Evolutionary conservation across 306 rosid species (phyloP).

Genomic region (Trifolium subterraneum): DNA sequence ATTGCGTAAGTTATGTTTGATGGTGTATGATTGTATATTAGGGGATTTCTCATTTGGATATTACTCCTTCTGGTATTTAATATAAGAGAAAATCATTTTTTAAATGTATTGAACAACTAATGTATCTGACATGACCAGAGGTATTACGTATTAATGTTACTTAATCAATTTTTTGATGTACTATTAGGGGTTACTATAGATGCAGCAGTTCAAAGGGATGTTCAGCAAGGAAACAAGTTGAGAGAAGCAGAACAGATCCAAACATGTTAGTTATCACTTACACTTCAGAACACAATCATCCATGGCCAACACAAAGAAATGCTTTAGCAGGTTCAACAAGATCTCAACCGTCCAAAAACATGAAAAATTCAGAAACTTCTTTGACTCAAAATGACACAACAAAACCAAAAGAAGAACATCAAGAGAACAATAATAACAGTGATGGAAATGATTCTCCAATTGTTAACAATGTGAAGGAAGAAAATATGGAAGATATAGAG

Average conservation of each 20-base stretch:
- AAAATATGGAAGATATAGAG: slow-evolving; percentile 55
- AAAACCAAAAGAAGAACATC: slow-evolving; percentile 54
- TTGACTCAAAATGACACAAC: slow-evolving; percentile 40
- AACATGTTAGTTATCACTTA: slow-evolving; percentile 94
- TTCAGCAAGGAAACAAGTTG: slow-evolving; percentile 91
- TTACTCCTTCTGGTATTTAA: not conserved
- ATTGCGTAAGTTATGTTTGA: not conserved
- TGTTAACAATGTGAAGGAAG: slow-evolving; percentile 55
- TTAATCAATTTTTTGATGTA: slow-evolving; percentile 1
- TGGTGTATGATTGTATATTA: not conserved
- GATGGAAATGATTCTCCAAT: slow-evolving; percentile 45
- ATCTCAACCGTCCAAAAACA: slow-evolving; percentile 64
- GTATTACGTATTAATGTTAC: not conserved
- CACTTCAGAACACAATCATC: slow-evolving; percentile 97
- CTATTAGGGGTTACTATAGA: slow-evolving; percentile 83
- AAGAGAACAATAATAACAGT: slow-evolving; percentile 42
- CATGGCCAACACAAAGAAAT: slow-evolving; percentile 97
- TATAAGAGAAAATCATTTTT: no score
- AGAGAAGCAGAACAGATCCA: slow-evolving; percentile 87
- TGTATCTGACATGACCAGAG: no score
- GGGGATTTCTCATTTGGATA: not conserved
- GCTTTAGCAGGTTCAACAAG: slow-evolving; percentile 90
- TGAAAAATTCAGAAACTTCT: slow-evolving; percentile 35
- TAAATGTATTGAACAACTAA: no score
- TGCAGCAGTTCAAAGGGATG: slow-evolving; percentile 98